Evolutionary conservation across 2,329 filamentous ascomycete species (phyloP), one percentile per base, ranked within the genome.

Genomic region (Arthrobotrys sinensis): DNA sequence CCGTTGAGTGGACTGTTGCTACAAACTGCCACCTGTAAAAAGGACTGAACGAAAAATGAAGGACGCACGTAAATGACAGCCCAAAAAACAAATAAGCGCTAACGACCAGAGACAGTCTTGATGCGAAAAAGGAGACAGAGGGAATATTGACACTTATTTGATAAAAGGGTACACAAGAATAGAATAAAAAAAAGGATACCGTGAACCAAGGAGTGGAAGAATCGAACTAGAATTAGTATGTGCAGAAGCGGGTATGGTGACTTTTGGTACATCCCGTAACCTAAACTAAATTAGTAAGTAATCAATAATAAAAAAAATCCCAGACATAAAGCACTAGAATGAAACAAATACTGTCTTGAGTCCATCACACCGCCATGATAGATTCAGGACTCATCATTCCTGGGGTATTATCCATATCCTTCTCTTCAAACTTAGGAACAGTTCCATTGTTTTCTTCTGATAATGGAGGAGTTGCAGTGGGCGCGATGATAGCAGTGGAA

Each of bases 321-420:
- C 55, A 60, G 36, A 60, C 55, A 43, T 24, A 60, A 60, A 60
- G 55, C 55, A 60, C 55, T 19, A 28, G 16, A 60, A 43, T 60
- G 55, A 60, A 60, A 60, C 55, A 21, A 43, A n/a, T 60, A 12
- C 24, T 43, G 55, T 60, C 55, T 43, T 43, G 55, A 19, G 28
- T 43, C 16, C 16, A 64, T 65, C 50, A 81, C 38, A 78, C 73
- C 66, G 80, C 80, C 84, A 86, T 72, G 82, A 93, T 90, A 84
- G 92, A 94, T 85, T 95, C 91, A 3, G 93, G 93, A 83, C 92
- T 96, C 87, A 95, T 93, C 90, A 95, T 93, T 19, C 91, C 91
- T 24, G 75, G 75, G 36, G 90, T 89, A 16, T 87, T 88, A 65
- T 90, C 89, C 71, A 90, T 90, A 82, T 92, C 91, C 81, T 91